Evolutionary conservation across 768 basidiomycete species (phyloP).

Genomic region (Pleurotus cornucopiae): DNA sequence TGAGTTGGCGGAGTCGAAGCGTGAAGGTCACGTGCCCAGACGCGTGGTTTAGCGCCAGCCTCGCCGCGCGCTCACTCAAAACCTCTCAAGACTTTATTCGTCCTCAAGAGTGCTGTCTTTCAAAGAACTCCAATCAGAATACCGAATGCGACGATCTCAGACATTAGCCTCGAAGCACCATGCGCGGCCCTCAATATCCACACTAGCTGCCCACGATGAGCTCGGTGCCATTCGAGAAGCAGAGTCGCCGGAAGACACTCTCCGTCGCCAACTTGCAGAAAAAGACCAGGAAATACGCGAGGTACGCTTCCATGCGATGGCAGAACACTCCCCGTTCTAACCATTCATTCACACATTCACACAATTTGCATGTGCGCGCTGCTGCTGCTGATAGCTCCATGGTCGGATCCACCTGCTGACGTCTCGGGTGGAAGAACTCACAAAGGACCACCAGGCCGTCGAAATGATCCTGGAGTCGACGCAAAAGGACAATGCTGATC

Average conservation of each 20-base stretch:
- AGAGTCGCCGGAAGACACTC: conserved; percentile 51
- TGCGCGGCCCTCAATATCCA: conserved; percentile 45
- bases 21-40: too few species aligned
- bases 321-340: neutral
- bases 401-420: conserved; percentile 60
- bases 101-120: too few species aligned
- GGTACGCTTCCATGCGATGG: conserved; percentile 27
- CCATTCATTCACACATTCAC: neutral
- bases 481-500: conserved; percentile 80
- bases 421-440: conserved; percentile 62
- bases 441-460: conserved; percentile 71
- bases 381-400: conserved; percentile 44
- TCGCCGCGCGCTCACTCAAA: too few species aligned
- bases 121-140: neutral
- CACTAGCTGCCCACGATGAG: conserved; percentile 44
- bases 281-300: conserved; percentile 70
- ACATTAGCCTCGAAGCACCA: conserved; percentile 47
- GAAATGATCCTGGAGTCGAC: conserved; percentile 77
- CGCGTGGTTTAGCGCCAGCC: too few species aligned
- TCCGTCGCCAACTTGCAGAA: conserved; percentile 61
- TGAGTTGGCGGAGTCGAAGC: too few species aligned
- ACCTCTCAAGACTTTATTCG: too few species aligned
- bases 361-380: neutral
- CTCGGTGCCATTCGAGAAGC: conserved; percentile 56
- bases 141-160: conserved; percentile 57